A percentile compares a stretch with the other conserved stretches of the same genome.
These are phyloP conservation scores for Bipolaris victoriae DNA, from an alignment of 2,329 filamentous ascomycete genomes.

Conservation along the genomic window DNA sequence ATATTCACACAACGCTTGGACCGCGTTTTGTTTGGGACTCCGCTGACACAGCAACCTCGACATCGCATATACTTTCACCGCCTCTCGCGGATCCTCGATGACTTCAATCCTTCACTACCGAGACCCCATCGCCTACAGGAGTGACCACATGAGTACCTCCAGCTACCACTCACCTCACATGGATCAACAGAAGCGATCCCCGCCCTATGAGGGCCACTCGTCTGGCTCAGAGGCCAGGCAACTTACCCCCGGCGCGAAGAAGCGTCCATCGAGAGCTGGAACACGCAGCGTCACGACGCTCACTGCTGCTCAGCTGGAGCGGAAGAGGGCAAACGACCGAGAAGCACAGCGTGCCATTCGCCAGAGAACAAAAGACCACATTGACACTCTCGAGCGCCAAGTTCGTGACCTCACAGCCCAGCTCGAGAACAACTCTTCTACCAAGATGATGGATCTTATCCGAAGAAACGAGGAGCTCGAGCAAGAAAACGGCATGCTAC, in stretches of 20 bases:
- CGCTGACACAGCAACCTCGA: constrained; percentile 44
- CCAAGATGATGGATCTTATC: constrained; percentile 58
- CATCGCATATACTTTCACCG: constrained; percentile 41
- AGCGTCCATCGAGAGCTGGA: constrained; percentile 60
- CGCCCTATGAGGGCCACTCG: constrained; percentile 48
- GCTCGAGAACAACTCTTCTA: constrained; percentile 52
- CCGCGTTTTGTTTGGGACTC: constrained; percentile 27
- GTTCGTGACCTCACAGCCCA: constrained; percentile 59
- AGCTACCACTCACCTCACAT: constrained; percentile 45
- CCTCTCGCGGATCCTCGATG: constrained; percentile 48
- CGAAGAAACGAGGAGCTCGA: constrained; percentile 62
- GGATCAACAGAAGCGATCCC: constrained; percentile 45
- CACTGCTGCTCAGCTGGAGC: constrained; percentile 63
- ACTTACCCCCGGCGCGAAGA: constrained; percentile 50
- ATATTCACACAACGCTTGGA: constrained; percentile 36
- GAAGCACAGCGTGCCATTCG: constrained; percentile 66
- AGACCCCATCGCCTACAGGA: constrained; percentile 49
- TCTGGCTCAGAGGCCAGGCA: constrained; percentile 49
- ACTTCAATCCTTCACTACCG: constrained; percentile 51
- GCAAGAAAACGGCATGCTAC: constrained; percentile 60
- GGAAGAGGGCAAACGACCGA: constrained; percentile 66
- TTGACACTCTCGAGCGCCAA: constrained; percentile 62
- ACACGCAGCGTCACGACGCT: constrained; percentile 64
- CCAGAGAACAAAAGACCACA: constrained; percentile 64
- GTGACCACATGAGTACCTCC: constrained; percentile 48